Percentiles rank a stretch among this genome's conserved stretches.
These are phyloP conservation scores for Boechera retrofracta DNA, from an alignment of 345 rosid genomes.

Conservation along the genomic window DNA sequence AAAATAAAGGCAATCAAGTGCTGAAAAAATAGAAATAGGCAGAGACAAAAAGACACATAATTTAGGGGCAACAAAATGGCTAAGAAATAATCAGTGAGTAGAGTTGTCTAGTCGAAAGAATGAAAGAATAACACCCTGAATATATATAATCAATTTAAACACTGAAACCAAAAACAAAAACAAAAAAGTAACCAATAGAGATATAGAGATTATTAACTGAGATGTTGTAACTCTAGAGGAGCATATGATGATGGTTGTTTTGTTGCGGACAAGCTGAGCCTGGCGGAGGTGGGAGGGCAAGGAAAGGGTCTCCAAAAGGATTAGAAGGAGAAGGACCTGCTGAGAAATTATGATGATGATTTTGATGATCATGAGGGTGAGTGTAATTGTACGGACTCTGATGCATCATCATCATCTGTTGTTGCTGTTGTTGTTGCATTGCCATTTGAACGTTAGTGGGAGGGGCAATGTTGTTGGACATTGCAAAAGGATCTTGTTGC, in stretches of 20 bases:
- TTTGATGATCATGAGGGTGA: constrained; percentile 23
- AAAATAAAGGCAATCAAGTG: background rate
- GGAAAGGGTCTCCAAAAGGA: constrained; percentile 79
- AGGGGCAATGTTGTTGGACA: constrained; percentile 73
- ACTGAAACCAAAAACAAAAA: background rate
- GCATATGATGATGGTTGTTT: constrained; percentile 55
- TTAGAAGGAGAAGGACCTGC: constrained; percentile 51
- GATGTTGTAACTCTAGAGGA: constrained; percentile 50
- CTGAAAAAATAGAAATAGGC: background rate
- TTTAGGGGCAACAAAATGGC: background rate
- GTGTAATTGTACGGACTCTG: constrained; percentile 46
- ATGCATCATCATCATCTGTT: constrained; percentile 45
- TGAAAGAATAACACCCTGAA: constrained; percentile 25
- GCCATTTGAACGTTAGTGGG: constrained; percentile 91
- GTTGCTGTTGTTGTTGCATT: constrained; percentile 62
- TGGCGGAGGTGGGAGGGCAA: constrained; percentile 46
- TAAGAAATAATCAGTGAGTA: constrained; percentile 1
- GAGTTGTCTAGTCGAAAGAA: constrained; percentile 28
- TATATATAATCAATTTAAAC: constrained; percentile 12
- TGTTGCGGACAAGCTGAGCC: constrained; percentile 45
- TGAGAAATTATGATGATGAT: constrained; percentile 50
- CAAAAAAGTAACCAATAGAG: background rate
- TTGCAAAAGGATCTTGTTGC: constrained; percentile 73
- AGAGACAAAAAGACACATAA: background rate
- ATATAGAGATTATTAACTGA: constrained; percentile 21